Evolutionary conservation across 192 early-diverging fungal genomes (phyloP).

Genomic region (Coemansia sp.): DNA sequence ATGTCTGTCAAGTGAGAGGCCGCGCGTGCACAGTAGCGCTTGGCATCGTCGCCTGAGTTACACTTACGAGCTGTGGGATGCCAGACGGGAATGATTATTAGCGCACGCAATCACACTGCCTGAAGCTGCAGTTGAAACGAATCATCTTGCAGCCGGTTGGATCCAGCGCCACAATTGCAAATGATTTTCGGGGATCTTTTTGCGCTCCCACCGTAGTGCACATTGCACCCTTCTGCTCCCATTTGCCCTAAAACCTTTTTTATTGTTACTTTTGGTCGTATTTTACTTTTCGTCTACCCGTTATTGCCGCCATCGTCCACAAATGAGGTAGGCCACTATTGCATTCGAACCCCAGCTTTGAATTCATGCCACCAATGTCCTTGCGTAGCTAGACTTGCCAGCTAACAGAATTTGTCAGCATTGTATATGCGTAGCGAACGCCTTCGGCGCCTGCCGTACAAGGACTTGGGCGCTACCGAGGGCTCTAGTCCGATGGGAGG

Average conservation of each 20-base stretch:
- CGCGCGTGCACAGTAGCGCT: not conserved
- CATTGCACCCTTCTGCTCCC: not conserved
- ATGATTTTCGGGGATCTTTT: not conserved
- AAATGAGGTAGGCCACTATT: conserved; percentile 8
- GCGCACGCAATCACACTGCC: too few species aligned
- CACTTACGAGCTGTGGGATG: not conserved
- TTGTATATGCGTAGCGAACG: conserved; percentile 32
- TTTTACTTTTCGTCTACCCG: not conserved
- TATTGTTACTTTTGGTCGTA: not conserved
- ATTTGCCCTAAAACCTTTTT: not conserved
- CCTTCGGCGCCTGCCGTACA: conserved; percentile 48
- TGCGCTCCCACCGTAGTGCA: not conserved
- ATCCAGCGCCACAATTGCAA: not conserved
- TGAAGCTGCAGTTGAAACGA: not conserved
- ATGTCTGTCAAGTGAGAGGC: not conserved
- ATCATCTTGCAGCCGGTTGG: not conserved
- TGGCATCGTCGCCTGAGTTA: not conserved
- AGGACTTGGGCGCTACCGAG: conserved; percentile 40
- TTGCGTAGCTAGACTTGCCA: not conserved
- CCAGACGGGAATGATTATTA: too few species aligned
- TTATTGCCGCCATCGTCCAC: not conserved
- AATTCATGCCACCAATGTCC: not conserved
- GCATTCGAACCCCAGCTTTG: not conserved
- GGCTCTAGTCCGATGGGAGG: conserved; percentile 47
- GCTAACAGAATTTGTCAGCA: not conserved